Evolutionary conservation across 2,329 filamentous ascomycete species (phyloP), one percentile per base, ranked within the genome.

Genomic region (Colletotrichum magnum): DNA sequence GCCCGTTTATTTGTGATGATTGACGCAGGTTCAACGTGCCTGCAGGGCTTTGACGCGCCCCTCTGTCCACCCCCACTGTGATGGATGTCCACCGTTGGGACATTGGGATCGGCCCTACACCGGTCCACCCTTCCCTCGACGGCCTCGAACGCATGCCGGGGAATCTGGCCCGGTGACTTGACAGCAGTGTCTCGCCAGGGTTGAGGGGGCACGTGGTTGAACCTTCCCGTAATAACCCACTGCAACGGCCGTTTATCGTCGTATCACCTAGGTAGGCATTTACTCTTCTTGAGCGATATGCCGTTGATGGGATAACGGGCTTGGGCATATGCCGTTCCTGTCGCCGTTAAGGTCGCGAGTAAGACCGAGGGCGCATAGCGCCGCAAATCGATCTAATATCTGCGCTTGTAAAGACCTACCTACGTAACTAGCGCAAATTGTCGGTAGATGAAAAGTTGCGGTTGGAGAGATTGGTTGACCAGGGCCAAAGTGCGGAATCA

Each of bases 31-130:
- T 50, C 16, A 50, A 41, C 12, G 41, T 48, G 39, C 24, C 48
- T 66, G 57, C 67, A 53, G 45, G 47, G 36, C n/a, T 51, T 51
- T 52, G 51, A 57, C 43, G 48, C 67, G 45, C 45, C 26, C 45
- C 32, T 36, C 32, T 36, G 32, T 36, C 9, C 32, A 36, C 32
- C 57, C 39, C 62, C 62, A 69, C 67, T 52, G 61, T 56, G 53
- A 60, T 59, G 61, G 53, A 60, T 59, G 61, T 54, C 54, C 61
- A 58, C 43, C 41, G 24, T 56, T 60, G 41, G 41, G 52, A 60
- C 45, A 60, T 66, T 65, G 66, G 66, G 66, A 69, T 67, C 62
- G 45, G 43, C 63, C 50, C 45, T 18, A 43, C 32, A 54, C 32
- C 32, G 7, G 7, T 36, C 32, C 56, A 36, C 32, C 56, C 26